phyloP scores from a whole-genome alignment of 495 filamentous ascomycete genomes.

The Penicillium desertorum region DNA sequence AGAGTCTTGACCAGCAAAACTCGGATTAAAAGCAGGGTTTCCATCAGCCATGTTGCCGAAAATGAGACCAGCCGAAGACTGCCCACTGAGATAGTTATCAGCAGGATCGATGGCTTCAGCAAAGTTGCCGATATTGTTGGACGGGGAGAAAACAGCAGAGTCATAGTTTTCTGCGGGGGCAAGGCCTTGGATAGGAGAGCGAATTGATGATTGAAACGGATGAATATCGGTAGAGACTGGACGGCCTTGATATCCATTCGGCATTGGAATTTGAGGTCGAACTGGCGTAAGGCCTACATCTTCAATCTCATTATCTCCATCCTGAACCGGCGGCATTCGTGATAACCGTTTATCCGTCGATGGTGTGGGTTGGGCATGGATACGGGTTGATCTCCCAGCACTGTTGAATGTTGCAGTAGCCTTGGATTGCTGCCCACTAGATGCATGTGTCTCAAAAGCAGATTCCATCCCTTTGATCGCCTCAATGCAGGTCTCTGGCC shows the following conservation, averaged over 20 bases:
- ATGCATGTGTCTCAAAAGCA: slow-evolving; percentile 25
- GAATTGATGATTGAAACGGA: neutral
- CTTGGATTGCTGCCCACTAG: slow-evolving; percentile 4
- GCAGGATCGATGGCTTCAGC: slow-evolving; percentile 6
- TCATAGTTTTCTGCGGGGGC: slow-evolving; percentile 6
- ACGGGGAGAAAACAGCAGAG: slow-evolving; percentile 11
- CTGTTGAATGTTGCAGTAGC: neutral
- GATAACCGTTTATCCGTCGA: neutral
- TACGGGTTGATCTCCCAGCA: neutral
- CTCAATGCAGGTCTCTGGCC: slow-evolving; percentile 46
- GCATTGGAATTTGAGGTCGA: neutral
- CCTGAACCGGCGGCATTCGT: neutral
- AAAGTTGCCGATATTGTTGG: slow-evolving; percentile 3
- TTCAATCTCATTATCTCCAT: neutral
- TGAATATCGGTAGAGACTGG: neutral
- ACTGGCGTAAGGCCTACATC: slow-evolving; percentile 1
- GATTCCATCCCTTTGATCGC: slow-evolving; percentile 42
- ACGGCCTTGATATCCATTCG: neutral
- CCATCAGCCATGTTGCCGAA: slow-evolving; percentile 26
- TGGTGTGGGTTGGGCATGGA: neutral
- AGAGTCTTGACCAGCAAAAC: slow-evolving; percentile 17
- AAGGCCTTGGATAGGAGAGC: slow-evolving; percentile 1
- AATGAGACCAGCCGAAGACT: slow-evolving; percentile 24
- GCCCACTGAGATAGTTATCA: slow-evolving; percentile 3
- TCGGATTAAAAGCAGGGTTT: slow-evolving; percentile 18